These are phyloP conservation scores for Psilocybe azurescens DNA, from an alignment of 768 basidiomycete genomes.

Conservation along the genomic window DNA sequence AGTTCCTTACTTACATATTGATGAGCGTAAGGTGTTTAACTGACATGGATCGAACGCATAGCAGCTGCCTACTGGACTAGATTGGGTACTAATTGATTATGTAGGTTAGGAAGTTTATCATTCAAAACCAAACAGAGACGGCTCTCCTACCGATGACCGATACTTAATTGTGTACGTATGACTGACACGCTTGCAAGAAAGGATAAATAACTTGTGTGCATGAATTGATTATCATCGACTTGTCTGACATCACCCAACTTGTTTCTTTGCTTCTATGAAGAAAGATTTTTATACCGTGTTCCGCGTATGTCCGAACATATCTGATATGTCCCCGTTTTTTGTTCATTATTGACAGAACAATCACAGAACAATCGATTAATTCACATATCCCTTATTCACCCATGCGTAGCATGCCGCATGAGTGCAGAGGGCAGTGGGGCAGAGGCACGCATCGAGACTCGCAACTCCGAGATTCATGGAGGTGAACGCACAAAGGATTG, in stretches of 20 bases:
- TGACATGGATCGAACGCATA: no score
- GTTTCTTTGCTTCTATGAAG: neutral
- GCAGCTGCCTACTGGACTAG: no score
- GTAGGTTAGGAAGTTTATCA: no score
- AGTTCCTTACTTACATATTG: neutral
- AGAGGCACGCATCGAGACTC: neutral
- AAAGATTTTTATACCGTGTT: neutral
- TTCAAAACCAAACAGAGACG: no score
- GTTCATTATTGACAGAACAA: neutral
- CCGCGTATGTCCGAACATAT: neutral
- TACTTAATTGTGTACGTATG: neutral
- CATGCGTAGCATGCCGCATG: neutral
- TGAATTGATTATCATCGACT: neutral
- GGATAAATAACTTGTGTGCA: neutral
- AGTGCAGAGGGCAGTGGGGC: neutral
- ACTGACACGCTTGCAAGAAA: neutral
- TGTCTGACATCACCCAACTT: neutral
- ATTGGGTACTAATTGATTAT: no score
- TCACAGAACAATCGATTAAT: neutral
- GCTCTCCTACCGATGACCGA: no score
- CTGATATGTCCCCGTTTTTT: neutral
- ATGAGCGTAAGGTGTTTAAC: neutral
- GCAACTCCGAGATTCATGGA: neutral
- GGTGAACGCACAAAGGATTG: neutral
- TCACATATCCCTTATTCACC: neutral